phyloP scores from a whole-genome alignment of 2,329 filamentous ascomycete genomes.

The Botryotinia calthae region DNA sequence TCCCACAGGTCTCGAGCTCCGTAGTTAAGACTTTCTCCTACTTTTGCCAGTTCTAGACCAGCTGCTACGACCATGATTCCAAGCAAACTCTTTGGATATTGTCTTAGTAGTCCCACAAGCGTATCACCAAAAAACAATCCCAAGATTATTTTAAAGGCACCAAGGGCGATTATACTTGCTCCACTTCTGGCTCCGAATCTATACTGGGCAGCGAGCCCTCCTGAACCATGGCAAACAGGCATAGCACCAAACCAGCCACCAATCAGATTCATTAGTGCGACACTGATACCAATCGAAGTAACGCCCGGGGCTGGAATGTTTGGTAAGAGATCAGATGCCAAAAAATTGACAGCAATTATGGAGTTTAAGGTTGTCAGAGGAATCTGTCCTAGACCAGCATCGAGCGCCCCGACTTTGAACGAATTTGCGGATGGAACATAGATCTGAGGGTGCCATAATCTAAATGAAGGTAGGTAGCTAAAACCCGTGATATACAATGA shows the following conservation, averaged over 20 bases:
- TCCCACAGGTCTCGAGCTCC: slow-evolving; percentile 60
- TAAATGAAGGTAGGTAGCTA: slow-evolving; percentile 49
- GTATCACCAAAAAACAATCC: slow-evolving; percentile 73
- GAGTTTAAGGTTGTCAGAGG: slow-evolving; percentile 92
- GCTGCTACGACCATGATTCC: slow-evolving; percentile 89
- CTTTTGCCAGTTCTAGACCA: slow-evolving; percentile 81
- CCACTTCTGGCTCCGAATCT: slow-evolving; percentile 89
- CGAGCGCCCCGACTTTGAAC: slow-evolving; percentile 55
- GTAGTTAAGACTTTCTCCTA: slow-evolving; percentile 81
- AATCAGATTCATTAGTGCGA: slow-evolving; percentile 78
- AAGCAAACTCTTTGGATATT: slow-evolving; percentile 74
- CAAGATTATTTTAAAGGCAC: slow-evolving; percentile 69
- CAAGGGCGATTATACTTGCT: slow-evolving; percentile 76
- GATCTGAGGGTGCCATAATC: slow-evolving; percentile 58
- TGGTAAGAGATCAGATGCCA: slow-evolving; percentile 76
- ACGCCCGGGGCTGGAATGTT: slow-evolving; percentile 65
- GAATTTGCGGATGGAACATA: slow-evolving; percentile 44
- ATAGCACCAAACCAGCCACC: slow-evolving; percentile 92
- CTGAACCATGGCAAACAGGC: slow-evolving; percentile 92
- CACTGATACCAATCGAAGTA: slow-evolving; percentile 76
- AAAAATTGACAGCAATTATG: slow-evolving; percentile 79
- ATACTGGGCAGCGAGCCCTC: slow-evolving; percentile 85
- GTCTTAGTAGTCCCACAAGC: slow-evolving; percentile 65
- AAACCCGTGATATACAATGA: slow-evolving; percentile 49
- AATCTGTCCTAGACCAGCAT: slow-evolving; percentile 69